A percentile compares a stretch with the other conserved stretches of the same genome.
Conservation (phyloP, 257 asterid species). For the Lantana camara region DNA sequence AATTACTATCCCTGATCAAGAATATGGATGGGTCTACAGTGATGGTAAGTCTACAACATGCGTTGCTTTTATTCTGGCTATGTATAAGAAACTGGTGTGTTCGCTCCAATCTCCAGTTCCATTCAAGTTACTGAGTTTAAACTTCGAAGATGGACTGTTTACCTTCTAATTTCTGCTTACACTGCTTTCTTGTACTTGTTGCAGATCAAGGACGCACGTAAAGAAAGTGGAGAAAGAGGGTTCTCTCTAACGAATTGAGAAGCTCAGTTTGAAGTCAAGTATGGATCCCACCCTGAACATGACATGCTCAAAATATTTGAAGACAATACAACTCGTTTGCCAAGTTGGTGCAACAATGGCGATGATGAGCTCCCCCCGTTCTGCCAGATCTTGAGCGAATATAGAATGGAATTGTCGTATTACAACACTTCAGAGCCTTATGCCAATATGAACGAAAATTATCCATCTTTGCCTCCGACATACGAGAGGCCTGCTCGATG, state of each 20-base stretch:
- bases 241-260: no score
- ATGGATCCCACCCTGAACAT: no score
- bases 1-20: constrained; percentile 92
- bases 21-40: constrained; percentile 98
- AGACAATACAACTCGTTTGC: constrained; percentile 69
- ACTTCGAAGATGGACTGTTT: no score
- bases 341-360: constrained; percentile 80
- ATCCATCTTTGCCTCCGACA: constrained; percentile 89
- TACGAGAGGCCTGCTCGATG: constrained; percentile 79
- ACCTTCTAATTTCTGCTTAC: constrained; percentile 7
- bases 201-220: constrained; percentile 97
- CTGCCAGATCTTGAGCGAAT: constrained; percentile 95
- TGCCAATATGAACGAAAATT: constrained; percentile 86
- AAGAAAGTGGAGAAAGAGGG: no score
- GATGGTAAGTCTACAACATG: constrained; percentile 98
- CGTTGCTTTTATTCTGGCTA: constrained; percentile 90
- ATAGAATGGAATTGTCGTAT: constrained; percentile 80
- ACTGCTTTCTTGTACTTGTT: constrained; percentile 3
- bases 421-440: constrained; percentile 85
- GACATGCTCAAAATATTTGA: constrained; percentile 87
- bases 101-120: constrained; percentile 71
- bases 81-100: constrained; percentile 94
- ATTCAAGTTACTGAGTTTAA: constrained; percentile 96
- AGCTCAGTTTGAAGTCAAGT: no score
- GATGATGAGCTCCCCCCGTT: constrained; percentile 63